A percentile compares a stretch with the other conserved stretches of the same genome.
Conservation (phyloP, 345 rosid species). For the Citrus trifoliata region DNA sequence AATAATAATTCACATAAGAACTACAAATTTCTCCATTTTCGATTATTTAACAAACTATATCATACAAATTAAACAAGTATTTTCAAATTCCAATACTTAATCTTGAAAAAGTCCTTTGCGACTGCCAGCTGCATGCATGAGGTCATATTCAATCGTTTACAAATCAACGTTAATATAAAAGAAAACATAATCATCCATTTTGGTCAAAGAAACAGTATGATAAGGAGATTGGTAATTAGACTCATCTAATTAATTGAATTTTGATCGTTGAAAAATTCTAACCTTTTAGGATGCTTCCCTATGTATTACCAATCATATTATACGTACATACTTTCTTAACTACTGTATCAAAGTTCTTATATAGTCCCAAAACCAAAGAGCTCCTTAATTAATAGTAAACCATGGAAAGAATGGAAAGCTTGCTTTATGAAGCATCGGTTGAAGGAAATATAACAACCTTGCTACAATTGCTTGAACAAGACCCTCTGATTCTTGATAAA, state of each 20-base stretch:
- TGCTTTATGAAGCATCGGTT: conserved; percentile 1
- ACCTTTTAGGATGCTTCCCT: background rate
- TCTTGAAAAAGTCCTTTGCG: too few relatives aligned
- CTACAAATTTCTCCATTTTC: too few relatives aligned
- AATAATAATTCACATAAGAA: too few relatives aligned
- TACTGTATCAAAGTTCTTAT: too few relatives aligned
- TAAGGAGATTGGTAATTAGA: background rate
- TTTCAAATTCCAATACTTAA: background rate
- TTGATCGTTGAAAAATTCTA: background rate
- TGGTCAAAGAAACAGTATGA: too few relatives aligned
- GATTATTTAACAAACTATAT: too few relatives aligned
- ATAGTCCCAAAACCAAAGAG: background rate
- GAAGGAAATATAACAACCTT: conserved; percentile 2
- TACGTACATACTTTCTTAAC: background rate
- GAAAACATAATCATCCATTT: background rate
- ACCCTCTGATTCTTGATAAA: conserved; percentile 10
- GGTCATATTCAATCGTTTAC: background rate
- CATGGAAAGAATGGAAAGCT: background rate
- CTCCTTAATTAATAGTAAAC: background rate
- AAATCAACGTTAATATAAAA: background rate
- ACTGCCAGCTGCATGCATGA: background rate
- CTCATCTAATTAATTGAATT: background rate
- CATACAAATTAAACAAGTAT: background rate
- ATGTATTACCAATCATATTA: too few relatives aligned
- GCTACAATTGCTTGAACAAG: background rate